These are phyloP conservation scores for Penstemon davidsonii DNA, from an alignment of 257 asterid species.

Conservation along the genomic window DNA sequence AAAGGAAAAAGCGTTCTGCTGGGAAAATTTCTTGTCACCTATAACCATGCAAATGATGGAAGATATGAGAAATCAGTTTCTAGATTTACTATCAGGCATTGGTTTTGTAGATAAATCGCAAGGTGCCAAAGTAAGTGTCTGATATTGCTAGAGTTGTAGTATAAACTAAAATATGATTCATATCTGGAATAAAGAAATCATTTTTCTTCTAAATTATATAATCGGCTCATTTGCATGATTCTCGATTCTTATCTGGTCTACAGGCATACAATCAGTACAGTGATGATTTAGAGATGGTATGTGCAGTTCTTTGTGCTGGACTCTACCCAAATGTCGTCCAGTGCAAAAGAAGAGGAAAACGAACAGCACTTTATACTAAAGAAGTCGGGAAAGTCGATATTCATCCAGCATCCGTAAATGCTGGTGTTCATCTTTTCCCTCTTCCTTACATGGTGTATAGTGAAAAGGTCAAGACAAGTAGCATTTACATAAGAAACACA, in stretches of 20 bases:
- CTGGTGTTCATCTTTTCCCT: constrained; percentile 76
- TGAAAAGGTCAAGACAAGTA: constrained; percentile 80
- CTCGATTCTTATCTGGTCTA: constrained; percentile 14
- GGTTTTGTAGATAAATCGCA: constrained; percentile 79
- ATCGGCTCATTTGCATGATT: constrained; percentile 2
- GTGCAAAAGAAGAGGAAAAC: constrained; percentile 91
- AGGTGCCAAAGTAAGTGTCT: constrained; percentile 55
- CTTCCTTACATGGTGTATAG: constrained; percentile 89
- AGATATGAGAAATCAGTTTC: constrained; percentile 84
- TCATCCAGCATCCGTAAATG: constrained; percentile 93
- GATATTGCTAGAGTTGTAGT: constrained; percentile 1
- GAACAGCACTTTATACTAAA: constrained; percentile 75
- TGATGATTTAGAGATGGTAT: constrained; percentile 88
- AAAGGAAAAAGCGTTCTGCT: constrained; percentile 68
- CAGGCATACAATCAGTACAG: constrained; percentile 80
- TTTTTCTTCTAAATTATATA: background rate
- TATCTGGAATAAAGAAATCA: background rate
- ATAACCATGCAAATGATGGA: constrained; percentile 84
- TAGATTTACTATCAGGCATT: constrained; percentile 78
- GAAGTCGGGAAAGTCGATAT: constrained; percentile 90
- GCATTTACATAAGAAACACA: constrained; percentile 78
- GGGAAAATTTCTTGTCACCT: constrained; percentile 90
- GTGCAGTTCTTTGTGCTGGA: constrained; percentile 94
- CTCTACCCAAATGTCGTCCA: constrained; percentile 95
- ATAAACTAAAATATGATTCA: background rate